Evolutionary conservation across 208 protist genomes (phyloP).

Genomic region (Herpetomonas tarakana): DNA sequence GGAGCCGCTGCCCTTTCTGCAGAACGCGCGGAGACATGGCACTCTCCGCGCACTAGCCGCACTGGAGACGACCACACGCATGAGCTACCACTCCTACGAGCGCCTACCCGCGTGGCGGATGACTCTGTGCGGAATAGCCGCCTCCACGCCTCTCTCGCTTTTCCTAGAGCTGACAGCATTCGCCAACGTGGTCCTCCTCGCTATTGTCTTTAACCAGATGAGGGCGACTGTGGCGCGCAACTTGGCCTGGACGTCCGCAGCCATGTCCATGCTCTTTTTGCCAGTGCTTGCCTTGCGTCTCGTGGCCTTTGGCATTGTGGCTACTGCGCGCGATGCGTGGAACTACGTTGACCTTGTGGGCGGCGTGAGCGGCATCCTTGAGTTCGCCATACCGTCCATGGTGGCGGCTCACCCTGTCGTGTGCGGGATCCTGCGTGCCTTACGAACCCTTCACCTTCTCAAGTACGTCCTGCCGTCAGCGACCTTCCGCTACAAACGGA

Average conservation of each 20-base stretch:
- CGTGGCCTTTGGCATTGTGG: conserved; percentile 19
- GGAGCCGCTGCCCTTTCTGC: too few species aligned
- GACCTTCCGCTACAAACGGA: conserved; percentile 9
- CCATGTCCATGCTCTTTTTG: conserved; percentile 35
- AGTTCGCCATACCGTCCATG: conserved; percentile 20
- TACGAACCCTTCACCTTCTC: conserved; percentile 30
- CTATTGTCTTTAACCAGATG: conserved; percentile 25
- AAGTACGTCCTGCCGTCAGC: conserved; percentile 20
- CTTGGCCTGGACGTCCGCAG: conserved; percentile 22
- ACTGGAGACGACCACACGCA: too few species aligned
- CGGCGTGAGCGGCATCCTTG: conserved; percentile 35
- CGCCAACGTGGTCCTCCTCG: conserved; percentile 37
- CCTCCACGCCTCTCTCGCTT: conserved; percentile 22
- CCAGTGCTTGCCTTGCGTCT: conserved; percentile 32
- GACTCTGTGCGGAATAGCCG: too few species aligned
- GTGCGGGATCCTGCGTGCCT: conserved; percentile 29
- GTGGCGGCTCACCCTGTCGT: conserved; percentile 20
- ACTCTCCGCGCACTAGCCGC: too few species aligned
- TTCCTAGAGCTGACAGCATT: conserved; percentile 29
- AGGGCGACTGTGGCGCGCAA: neutral
- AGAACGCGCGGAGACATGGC: too few species aligned
- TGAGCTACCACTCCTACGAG: too few species aligned
- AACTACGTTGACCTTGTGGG: conserved; percentile 36
- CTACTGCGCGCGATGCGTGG: conserved; percentile 25
- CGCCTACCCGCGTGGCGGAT: neutral